A percentile compares a stretch with the other conserved stretches of the same genome.
Evolutionary conservation across 2,329 filamentous ascomycete genomes (phyloP).

Genomic region (Sclerotinia nivalis): DNA sequence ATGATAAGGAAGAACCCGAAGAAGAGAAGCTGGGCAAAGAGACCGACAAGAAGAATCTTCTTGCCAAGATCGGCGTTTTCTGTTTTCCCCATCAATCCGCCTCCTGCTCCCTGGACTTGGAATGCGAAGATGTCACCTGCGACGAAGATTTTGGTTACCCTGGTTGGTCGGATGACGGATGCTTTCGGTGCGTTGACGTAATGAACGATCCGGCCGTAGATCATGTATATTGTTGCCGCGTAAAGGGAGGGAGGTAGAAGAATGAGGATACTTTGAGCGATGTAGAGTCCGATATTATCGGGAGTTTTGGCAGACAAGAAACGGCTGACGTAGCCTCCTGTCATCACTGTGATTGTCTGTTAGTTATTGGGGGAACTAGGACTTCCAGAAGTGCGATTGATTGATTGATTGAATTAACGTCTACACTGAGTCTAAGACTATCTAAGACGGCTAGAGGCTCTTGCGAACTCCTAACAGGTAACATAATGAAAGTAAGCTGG

Average conservation of each 20-base stretch:
- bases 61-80: neutral
- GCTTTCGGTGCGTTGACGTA: conserved; percentile 28
- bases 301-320: conserved; percentile 33
- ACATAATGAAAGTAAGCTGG: too few relatives aligned
- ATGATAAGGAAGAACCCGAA: conserved; percentile 50
- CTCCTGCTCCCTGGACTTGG: conserved; percentile 47
- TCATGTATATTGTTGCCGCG: conserved; percentile 41
- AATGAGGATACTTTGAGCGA: conserved; percentile 35
- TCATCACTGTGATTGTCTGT: conserved; percentile 29
- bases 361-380: neutral
- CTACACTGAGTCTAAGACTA: too few relatives aligned
- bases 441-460: too few relatives aligned
- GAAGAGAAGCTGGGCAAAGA: conserved; percentile 52
- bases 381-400: too few relatives aligned
- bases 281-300: conserved; percentile 41
- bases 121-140: conserved; percentile 56
- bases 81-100: conserved; percentile 30
- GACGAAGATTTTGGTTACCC: conserved; percentile 58
- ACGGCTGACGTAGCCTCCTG: conserved; percentile 28
- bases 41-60: conserved; percentile 47
- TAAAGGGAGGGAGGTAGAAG: conserved; percentile 40
- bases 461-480: too few relatives aligned
- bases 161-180: conserved; percentile 45
- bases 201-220: conserved; percentile 36
- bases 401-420: too few relatives aligned